Conservation (phyloP, 345 rosid genomes). For the Lenwebbia sp. region DNA sequence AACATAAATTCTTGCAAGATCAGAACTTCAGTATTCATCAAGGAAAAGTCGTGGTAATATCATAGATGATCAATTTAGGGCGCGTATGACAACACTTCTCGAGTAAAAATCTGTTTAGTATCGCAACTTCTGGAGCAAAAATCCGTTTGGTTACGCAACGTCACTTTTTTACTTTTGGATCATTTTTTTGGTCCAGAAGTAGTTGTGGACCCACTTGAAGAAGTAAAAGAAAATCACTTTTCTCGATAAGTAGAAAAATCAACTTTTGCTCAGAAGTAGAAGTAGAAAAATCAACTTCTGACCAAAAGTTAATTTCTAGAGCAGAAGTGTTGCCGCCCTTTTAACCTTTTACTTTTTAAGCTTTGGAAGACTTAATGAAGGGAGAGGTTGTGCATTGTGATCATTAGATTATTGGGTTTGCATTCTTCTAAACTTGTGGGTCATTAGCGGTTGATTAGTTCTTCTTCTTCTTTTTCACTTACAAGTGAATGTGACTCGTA, state of each 20-base stretch:
- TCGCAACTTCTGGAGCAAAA: rapidly evolving
- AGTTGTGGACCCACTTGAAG: no score
- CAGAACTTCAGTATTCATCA: not conserved
- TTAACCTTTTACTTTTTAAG: not conserved
- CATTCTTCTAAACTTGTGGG: not conserved
- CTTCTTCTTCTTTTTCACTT: not conserved
- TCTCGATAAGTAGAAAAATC: no score
- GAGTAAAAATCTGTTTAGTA: no score
- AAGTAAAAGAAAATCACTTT: no score
- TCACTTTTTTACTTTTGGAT: no score
- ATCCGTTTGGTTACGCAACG: no score
- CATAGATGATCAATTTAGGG: not conserved
- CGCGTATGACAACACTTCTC: no score
- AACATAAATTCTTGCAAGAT: not conserved
- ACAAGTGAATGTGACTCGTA: no score
- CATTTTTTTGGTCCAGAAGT: not conserved
- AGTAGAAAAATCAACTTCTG: no score
- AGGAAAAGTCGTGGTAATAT: not conserved
- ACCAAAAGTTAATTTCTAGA: no score
- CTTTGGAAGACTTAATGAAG: not conserved
- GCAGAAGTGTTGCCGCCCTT: no score
- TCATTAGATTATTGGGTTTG: not conserved
- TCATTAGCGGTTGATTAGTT: not conserved
- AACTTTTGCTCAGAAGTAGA: no score
- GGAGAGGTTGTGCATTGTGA: not conserved